Percentiles rank a stretch among this genome's conserved stretches.
These are phyloP conservation scores for Didymella pomorum DNA, from an alignment of 2,329 filamentous ascomycete genomes.

Conservation along the genomic window DNA sequence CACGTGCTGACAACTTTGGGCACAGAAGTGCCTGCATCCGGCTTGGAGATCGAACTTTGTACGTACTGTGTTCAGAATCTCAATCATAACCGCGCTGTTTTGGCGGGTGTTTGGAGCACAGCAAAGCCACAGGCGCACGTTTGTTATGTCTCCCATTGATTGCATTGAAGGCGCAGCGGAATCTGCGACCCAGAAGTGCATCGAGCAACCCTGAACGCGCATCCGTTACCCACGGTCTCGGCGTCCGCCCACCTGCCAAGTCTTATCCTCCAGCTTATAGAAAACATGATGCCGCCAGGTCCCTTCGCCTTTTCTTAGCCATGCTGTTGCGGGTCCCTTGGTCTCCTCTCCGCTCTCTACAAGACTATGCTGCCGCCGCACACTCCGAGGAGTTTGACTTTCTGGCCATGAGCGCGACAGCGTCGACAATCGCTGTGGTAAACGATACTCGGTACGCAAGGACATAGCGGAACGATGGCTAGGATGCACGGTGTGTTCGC, in stretches of 20 bases:
- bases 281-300: conserved; percentile 37
- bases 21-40: conserved; percentile 24
- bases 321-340: conserved; percentile 20
- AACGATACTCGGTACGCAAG: conserved; percentile 3
- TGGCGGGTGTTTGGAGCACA: conserved; percentile 6
- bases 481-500: conserved; percentile 10
- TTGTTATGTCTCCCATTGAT: conserved; percentile 12
- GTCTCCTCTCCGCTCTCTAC: conserved; percentile 26
- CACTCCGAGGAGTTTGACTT: neutral
- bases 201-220: conserved; percentile 14
- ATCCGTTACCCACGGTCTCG: conserved; percentile 13
- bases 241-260: conserved; percentile 36
- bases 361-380: conserved; percentile 22
- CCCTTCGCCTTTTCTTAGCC: conserved; percentile 23
- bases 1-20: conserved; percentile 24
- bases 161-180: conserved; percentile 17
- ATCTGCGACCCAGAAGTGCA: conserved; percentile 8
- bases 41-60: conserved; percentile 18
- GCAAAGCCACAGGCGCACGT: conserved; percentile 10
- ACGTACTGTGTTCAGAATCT: neutral
- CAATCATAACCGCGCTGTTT: conserved; percentile 1
- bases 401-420: conserved; percentile 21
- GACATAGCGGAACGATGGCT: conserved; percentile 27
- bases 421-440: conserved; percentile 2
- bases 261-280: conserved; percentile 42